Evolutionary conservation across 2,329 filamentous ascomycete genomes (phyloP), one percentile per base, ranked within the genome.

Genomic region (Diplocarpon mali): DNA sequence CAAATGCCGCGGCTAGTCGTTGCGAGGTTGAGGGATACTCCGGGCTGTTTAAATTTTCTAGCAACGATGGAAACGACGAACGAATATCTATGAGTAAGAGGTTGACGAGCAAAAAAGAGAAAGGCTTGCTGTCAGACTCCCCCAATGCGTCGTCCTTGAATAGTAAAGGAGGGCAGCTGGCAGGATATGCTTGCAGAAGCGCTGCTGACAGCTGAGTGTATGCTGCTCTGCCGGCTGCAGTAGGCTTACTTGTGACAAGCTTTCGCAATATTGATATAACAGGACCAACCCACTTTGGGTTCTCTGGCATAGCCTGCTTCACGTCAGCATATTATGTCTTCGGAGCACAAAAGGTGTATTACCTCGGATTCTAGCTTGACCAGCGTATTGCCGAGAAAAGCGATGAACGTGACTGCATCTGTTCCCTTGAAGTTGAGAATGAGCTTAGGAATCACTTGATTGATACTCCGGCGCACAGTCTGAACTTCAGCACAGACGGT

Each of bases 81-180:
- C 77, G 72, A 20, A 84, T 67, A 57, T 85, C 80, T 46, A 83
- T 75, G 29, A 83, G 69, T 6, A 83, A 57, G n/a, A 83, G 69
- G 52, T 74, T 80, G 44, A 83, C 61, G 45, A 84, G 69, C 3
- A 83, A 65, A 54, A 78, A 82, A 1, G 75, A 71, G 49, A 77
- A 74, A 0, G 77, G 71, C 48, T 74, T 78, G 29, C 69, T 65
- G 9, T 61, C 56, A 17, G 47, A 34, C 35, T 41, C 44, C 34
- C 42, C 36, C 24, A 44, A 42, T 9, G 40, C 29, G 4, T 64
- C 57, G 43, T 70, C 65, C 7, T 65, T 63, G 62, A 83, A 83
- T 2, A 84, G 63, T 2, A 76, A 58, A 8, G 57, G 55, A 0
- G 72, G 63, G 1, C 67, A 67, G 3, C 63, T 59, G 1, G 57